Base-by-base conservation (phyloP, 169 alveolate species). In the Plasmodium inui region DNA sequence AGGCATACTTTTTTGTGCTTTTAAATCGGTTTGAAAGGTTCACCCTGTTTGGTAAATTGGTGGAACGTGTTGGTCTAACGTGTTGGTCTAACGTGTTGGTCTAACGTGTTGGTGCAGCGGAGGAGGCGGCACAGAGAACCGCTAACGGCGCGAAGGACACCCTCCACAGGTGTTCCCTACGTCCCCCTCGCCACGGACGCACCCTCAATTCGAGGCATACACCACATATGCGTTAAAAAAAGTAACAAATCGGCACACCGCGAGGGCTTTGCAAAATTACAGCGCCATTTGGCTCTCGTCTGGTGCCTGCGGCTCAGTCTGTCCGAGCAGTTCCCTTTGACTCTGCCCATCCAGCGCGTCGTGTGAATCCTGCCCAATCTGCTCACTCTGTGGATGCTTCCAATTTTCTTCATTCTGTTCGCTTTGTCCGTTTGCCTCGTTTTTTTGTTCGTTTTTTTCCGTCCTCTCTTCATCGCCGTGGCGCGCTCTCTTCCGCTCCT, bases 401-500 rank as follows among this genome's bases (percentile, higher is more conserved):
- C 7, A 10, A 55, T 61, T 4, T 0, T 61, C 34, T n/a, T 26
- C 74, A 1, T 3, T 44, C 17, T 44, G n/a, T 7, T 44, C 55
- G n/a, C 17, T 44, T 3, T 44, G n/a, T 67, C 22, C 76, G 37
- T 67, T 22, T 67, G 32, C 0, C 12, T 22, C 1, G 34, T 67
- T 67, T 9, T 67, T 67, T 9, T 10, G 17, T 12, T 67, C 76
- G 6, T 67, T 22, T 67, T 9, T 12, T 28, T 67, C 32, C 6
- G 76, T 6, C 30, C 34, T 10, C 6, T 7, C 37, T 67, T 67
- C 76, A 19, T 67, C 76, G 1, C 76, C 37, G 39, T 67, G 30
- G 37, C 76, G 76, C 39, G 76, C 76, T 26, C 76, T 67, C 76
- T 67, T 67, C 76, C 76, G 76, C n/a, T 67, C 76, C 76, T 67